phyloP scores from a whole-genome alignment of 108 stramenopile genomes.

The Nitzschia putrida region DNA sequence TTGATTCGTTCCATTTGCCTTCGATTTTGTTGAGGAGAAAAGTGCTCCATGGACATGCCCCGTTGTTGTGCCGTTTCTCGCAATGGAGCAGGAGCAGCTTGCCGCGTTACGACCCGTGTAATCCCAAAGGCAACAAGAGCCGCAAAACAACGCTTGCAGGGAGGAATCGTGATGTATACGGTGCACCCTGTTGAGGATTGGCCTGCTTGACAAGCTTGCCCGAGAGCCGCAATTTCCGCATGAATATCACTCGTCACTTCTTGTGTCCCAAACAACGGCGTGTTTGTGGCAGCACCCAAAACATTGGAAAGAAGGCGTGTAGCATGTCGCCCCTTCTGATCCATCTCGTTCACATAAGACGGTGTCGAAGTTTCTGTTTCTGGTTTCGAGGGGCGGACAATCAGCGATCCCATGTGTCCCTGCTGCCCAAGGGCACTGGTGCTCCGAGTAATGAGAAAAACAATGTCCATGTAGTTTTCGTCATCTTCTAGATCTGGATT shows the following conservation, averaged over 20 bases:
- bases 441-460: conserved; percentile 58
- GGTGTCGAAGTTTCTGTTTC: conserved; percentile 1
- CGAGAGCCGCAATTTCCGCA: conserved; percentile 69
- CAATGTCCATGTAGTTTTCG: conserved; percentile 64
- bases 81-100: conserved; percentile 10
- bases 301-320: conserved; percentile 12
- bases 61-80: conserved; percentile 6
- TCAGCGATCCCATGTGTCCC: conserved; percentile 63
- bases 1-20: conserved; percentile 39
- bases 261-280: conserved; percentile 27
- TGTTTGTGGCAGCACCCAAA: conserved; percentile 30
- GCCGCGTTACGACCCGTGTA: conserved; percentile 53
- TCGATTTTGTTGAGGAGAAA: conserved; percentile 25
- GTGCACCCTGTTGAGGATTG: conserved; percentile 20
- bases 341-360: conserved; percentile 6
- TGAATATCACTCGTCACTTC: conserved; percentile 61
- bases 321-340: conserved; percentile 20
- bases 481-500: conserved; percentile 49
- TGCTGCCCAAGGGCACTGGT: conserved; percentile 25
- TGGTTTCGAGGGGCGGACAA: conserved; percentile 42
- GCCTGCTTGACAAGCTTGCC: conserved; percentile 31
- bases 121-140: conserved; percentile 57
- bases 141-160: conserved; percentile 72
- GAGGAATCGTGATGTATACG: conserved; percentile 75
- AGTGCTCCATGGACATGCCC: conserved; percentile 1